phyloP scores from a whole-genome alignment of 257 asterid species.

The Thymus quinquecostatus region DNA sequence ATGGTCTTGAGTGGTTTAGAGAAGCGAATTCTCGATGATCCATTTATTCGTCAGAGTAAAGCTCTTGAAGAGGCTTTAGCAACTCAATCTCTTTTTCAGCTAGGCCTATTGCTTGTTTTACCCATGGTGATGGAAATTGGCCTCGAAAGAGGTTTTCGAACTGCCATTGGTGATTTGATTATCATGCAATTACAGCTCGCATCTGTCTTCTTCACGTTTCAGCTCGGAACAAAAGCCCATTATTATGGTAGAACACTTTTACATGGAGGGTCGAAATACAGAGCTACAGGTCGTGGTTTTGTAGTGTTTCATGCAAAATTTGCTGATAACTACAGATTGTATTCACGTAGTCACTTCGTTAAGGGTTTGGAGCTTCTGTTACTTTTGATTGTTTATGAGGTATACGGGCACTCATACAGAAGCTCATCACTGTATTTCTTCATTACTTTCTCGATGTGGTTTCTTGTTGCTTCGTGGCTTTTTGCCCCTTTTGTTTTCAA shows the following conservation, averaged over 20 bases:
- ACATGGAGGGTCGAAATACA: conserved; percentile 36
- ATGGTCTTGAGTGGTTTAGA: conserved; percentile 39
- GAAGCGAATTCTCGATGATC: conserved; percentile 24
- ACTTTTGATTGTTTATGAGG: conserved; percentile 33
- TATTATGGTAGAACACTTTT: conserved; percentile 31
- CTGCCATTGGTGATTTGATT: conserved; percentile 33
- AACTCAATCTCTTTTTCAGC: conserved; percentile 33
- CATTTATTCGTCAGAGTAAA: conserved; percentile 25
- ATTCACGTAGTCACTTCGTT: conserved; percentile 35
- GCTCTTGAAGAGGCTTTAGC: conserved; percentile 34
- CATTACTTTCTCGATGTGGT: conserved; percentile 37
- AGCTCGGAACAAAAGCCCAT: conserved; percentile 36
- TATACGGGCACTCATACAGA: conserved; percentile 30
- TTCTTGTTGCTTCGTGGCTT: conserved; percentile 38
- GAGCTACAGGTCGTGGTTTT: conserved; percentile 35
- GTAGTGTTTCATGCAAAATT: conserved; percentile 36
- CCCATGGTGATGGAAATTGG: conserved; percentile 40
- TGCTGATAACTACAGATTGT: conserved; percentile 34
- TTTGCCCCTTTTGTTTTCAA: conserved; percentile 36
- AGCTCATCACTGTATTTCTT: conserved; percentile 31
- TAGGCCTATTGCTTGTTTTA: conserved; percentile 33
- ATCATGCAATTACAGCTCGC: conserved; percentile 39
- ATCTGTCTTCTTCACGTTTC: conserved; percentile 36
- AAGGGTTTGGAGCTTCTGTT: conserved; percentile 36
- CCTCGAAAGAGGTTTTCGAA: conserved; percentile 35